Base-by-base conservation (phyloP, 352 stramenopile genomes). In the Phytophthora vignae region DNA sequence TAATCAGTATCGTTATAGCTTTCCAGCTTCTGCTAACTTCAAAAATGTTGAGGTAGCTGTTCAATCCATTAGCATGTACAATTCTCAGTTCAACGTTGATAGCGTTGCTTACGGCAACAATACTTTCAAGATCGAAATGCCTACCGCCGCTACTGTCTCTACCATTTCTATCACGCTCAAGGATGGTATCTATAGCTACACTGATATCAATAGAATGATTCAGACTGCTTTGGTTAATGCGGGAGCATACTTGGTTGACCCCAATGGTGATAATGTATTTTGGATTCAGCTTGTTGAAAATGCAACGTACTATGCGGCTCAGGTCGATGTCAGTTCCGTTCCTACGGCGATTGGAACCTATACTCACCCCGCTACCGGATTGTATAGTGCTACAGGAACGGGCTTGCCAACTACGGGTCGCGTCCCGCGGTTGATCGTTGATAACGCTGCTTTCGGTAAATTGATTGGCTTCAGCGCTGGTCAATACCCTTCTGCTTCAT, bases 331-430 rank as follows among this genome's bases (percentile, higher is more conserved):
- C n/a, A n/a, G n/a, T n/a, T n/a, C n/a, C n/a, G n/a, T n/a, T n/a
- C n/a, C n/a, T n/a, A n/a, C n/a, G n/a, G n/a, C n/a, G n/a, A n/a
- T n/a, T n/a, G n/a, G n/a, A n/a, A n/a, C n/a, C n/a, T n/a, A n/a
- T n/a, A n/a, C n/a, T n/a, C n/a, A n/a, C n/a, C n/a, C n/a, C n/a
- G n/a, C n/a, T n/a, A n/a, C n/a, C n/a, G n/a, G n/a, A n/a, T n/a
- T n/a, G n/a, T n/a, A n/a, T n/a, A n/a, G n/a, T n/a, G n/a, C n/a
- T n/a, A n/a, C n/a, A n/a, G n/a, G n/a, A n/a, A n/a, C n/a, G n/a
- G n/a, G n/a, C n/a, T n/a, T 81, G 8, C 58, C 65, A 2, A 70
- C 55, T 2, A 53, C 63, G 2, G 36, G 55, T 33, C 40, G 46
- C 11, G 31, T 48, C 0, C 63, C 55, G 42, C 40, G 46, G 0